A percentile compares a stretch with the other conserved stretches of the same genome.
These are phyloP conservation scores for Fusarium annulatum DNA, from an alignment of 2,329 filamentous ascomycete genomes.

Conservation along the genomic window DNA sequence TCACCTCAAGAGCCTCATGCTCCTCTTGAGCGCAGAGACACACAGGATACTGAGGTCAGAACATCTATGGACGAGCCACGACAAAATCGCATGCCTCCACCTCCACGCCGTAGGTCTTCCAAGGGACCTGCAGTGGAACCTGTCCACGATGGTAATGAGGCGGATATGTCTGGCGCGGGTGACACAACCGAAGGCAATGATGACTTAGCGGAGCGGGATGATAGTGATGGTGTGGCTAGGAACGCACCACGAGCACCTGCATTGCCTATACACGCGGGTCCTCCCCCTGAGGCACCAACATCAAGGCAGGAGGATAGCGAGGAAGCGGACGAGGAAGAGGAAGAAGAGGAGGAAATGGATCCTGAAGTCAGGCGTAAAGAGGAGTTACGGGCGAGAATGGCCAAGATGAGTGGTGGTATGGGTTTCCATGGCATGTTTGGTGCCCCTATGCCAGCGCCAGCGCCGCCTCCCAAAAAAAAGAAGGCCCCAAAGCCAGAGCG, in stretches of 20 bases:
- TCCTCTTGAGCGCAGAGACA: slow-evolving; percentile 59
- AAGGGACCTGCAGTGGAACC: slow-evolving; percentile 56
- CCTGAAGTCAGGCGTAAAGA: slow-evolving; percentile 86
- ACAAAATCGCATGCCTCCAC: slow-evolving; percentile 53
- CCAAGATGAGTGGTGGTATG: slow-evolving; percentile 98
- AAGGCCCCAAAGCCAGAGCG: slow-evolving; percentile 60
- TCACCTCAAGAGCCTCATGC: slow-evolving; percentile 44
- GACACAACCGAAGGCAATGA: slow-evolving; percentile 72
- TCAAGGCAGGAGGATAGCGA: slow-evolving; percentile 62
- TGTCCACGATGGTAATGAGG: slow-evolving; percentile 70
- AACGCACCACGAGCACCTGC: slow-evolving; percentile 53
- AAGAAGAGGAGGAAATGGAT: slow-evolving; percentile 87
- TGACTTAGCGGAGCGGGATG: slow-evolving; percentile 76
- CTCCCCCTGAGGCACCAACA: slow-evolving; percentile 32
- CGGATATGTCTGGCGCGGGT: slow-evolving; percentile 72
- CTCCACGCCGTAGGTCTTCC: slow-evolving; percentile 65
- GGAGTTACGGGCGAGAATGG: slow-evolving; percentile 94
- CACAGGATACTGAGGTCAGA: slow-evolving; percentile 59
- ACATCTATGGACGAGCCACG: slow-evolving; percentile 61
- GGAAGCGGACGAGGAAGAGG: slow-evolving; percentile 71
- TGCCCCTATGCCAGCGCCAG: slow-evolving; percentile 73
- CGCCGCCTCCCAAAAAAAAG: slow-evolving; percentile 63
- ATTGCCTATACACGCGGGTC: slow-evolving; percentile 44
- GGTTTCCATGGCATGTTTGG: slow-evolving; percentile 96
- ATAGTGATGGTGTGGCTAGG: slow-evolving; percentile 71